Evolutionary conservation across 2,329 filamentous ascomycete species (phyloP), one percentile per base, ranked within the genome.

Genomic region (Cordyceps farinosa): DNA sequence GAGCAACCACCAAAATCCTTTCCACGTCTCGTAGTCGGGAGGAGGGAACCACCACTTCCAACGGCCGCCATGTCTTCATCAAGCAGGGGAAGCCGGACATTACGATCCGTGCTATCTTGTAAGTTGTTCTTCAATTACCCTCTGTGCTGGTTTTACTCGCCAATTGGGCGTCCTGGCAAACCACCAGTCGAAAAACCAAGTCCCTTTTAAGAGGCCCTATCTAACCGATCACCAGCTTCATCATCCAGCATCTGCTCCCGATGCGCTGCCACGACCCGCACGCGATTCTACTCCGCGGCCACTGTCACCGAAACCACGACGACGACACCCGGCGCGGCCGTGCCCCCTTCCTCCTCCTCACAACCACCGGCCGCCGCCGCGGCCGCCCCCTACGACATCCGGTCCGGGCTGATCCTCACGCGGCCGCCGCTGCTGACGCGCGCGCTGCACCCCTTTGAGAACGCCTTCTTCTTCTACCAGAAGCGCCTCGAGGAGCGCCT

Each of bases 401-500:
- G 79, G 64, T 81, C 83, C 64, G 90, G 91, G 67, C 83, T 97
- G 65, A 86, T 98, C 69, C 87, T 99, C 67, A 95, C 92, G 52
- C 91, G 95, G 34, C 87, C 95, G 54, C 95, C 95, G 7, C 81
- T 96, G 64, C 83, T 99, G 71, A 98, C 95, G 32, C 89, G 90
- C 68, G 83, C 89, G 65, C 87, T 94, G 61, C 90, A 90, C 40
- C 83, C 91, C 13, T 98, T 99, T 77, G 95, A 99, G 77, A 90
- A 92, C 73, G 84, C 94, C 67, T 98, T 90, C 79, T 97, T 90
- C 82, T 92, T 99, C 75, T 99, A 99, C 80, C 95, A 99, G 80
- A 94, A 94, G 71, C 92, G 95, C 15, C 84, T 99, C 65, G 97
- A 98, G 77, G 95, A 99, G 82, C 90, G 95, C 50, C 84, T 97